Evolutionary conservation across 75 land plant genomes (phyloP).

Genomic region (Pinus taeda): DNA sequence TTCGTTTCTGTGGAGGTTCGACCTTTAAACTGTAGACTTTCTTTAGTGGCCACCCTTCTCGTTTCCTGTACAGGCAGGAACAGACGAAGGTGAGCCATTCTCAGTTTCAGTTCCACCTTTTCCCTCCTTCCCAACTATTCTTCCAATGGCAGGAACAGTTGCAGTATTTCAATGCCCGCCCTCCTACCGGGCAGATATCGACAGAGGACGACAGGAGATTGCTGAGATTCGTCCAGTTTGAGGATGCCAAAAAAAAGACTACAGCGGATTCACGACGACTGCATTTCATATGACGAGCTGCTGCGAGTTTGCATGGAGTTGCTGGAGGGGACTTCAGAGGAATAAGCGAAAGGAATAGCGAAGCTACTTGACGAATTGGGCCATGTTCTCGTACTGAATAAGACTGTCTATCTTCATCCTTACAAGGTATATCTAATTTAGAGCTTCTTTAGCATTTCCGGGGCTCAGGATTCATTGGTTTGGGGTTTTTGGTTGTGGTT

Average conservation of each 20-base stretch:
- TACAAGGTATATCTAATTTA: constrained; percentile 43
- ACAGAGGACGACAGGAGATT: constrained; percentile 42
- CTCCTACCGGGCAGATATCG: constrained; percentile 8
- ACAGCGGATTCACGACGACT: constrained; percentile 14
- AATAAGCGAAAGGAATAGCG: constrained; percentile 17
- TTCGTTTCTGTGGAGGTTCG: too few relatives aligned
- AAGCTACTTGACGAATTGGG: constrained; percentile 60
- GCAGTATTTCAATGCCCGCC: background rate
- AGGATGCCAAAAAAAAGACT: constrained; percentile 38
- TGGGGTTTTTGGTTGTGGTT: background rate
- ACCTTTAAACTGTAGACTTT: background rate
- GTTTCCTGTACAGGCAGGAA: background rate
- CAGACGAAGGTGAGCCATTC: background rate
- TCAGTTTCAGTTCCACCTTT: background rate
- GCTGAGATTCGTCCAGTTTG: constrained; percentile 39
- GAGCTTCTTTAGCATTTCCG: background rate
- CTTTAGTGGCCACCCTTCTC: background rate
- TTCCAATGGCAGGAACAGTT: background rate
- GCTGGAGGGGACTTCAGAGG: background rate
- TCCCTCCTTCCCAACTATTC: background rate
- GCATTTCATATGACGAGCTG: constrained; percentile 52
- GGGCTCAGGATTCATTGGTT: background rate
- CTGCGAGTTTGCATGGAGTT: constrained; percentile 25
- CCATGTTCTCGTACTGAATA: constrained; percentile 48
- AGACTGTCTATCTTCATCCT: constrained; percentile 60